Conservation (phyloP, 805 yeast genomes). For the Teunomyces stri region DNA sequence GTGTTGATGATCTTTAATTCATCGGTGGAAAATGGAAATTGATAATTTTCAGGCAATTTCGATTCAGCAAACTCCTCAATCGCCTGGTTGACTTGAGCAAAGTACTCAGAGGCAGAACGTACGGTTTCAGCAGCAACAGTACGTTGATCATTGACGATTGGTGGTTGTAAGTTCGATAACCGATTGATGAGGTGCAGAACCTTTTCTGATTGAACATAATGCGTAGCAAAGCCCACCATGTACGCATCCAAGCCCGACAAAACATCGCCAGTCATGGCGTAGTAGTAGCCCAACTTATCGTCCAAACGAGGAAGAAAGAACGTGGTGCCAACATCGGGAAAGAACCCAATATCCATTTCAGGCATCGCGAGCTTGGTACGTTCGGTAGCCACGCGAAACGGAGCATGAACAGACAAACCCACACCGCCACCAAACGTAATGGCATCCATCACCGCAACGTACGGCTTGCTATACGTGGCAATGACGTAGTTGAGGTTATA, state of each 20-base stretch:
- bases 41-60: constrained; percentile 60
- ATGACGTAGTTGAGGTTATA: constrained; percentile 77
- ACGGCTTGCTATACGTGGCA: constrained; percentile 83
- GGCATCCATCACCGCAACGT: constrained; percentile 84
- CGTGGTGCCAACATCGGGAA: constrained; percentile 94
- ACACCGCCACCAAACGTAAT: constrained; percentile 99
- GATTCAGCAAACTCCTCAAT: constrained; percentile 73
- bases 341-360: constrained; percentile 93
- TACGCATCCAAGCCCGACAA: constrained; percentile 79
- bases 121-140: constrained; percentile 21
- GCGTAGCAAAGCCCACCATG: constrained; percentile 84
- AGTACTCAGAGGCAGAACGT: constrained; percentile 38
- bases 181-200: constrained; percentile 62
- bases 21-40: constrained; percentile 54
- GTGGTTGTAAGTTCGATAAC: constrained; percentile 58
- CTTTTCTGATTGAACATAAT: constrained; percentile 70
- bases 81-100: constrained; percentile 61
- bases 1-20: constrained; percentile 62
- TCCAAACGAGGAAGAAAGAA: constrained; percentile 83
- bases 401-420: constrained; percentile 85
- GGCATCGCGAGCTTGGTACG: constrained; percentile 95
- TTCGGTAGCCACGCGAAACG: constrained; percentile 92
- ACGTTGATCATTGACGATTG: constrained; percentile 29
- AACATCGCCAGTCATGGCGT: constrained; percentile 83
- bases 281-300: constrained; percentile 78